Conservation (phyloP, 108 stramenopile genomes). For the Fragilaria crotonensis region DNA sequence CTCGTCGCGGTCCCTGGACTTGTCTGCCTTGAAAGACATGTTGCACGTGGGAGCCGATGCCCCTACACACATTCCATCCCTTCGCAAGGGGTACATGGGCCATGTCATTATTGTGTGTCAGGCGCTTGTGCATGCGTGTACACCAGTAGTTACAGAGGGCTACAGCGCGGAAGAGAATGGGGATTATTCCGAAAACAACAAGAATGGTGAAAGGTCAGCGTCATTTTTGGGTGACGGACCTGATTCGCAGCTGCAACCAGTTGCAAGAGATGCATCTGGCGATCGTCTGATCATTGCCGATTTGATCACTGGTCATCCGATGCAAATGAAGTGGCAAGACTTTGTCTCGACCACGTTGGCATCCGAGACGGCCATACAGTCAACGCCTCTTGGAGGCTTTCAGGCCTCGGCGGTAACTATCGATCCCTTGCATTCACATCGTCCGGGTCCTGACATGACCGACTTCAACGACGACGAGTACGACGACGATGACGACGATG, state of each 20-base stretch:
- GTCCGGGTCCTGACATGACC: constrained; percentile 37
- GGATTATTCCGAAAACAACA: constrained; percentile 1
- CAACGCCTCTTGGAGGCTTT: constrained; percentile 78
- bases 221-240: background rate
- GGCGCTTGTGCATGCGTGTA: constrained; percentile 83
- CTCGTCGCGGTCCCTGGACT: background rate
- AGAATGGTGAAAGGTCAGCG: background rate
- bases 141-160: constrained; percentile 1
- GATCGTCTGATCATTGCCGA: constrained; percentile 23
- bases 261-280: constrained; percentile 6
- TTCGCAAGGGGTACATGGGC: constrained; percentile 81
- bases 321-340: constrained; percentile 57
- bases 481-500: constrained; percentile 31
- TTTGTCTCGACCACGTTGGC: constrained; percentile 69
- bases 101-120: constrained; percentile 94
- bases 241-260: background rate
- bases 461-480: constrained; percentile 46
- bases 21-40: background rate
- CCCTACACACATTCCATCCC: background rate
- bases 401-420: constrained; percentile 6
- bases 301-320: constrained; percentile 36
- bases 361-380: constrained; percentile 72
- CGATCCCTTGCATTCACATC: constrained; percentile 33
- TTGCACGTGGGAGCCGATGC: background rate
- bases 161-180: background rate